Evolutionary conservation across 2,329 filamentous ascomycete genomes (phyloP).

Genomic region (Fusarium sterilihyphosum): DNA sequence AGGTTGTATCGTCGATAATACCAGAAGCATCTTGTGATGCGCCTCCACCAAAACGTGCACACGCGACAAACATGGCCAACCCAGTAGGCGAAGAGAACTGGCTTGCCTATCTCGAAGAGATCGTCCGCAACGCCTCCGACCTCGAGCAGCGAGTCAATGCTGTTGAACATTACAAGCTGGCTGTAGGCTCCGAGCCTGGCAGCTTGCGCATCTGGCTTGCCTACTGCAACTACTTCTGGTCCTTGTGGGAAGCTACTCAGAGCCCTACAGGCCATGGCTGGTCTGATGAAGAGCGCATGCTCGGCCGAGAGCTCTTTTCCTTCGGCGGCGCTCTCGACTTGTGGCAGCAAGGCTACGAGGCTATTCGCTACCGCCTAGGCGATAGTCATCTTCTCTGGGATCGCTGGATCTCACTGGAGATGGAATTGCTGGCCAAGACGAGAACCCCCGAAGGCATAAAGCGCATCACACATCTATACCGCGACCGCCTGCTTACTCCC

Average conservation of each 20-base stretch:
- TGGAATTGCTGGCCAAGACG: conserved; percentile 71
- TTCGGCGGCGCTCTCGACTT: conserved; percentile 73
- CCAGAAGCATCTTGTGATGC: conserved; percentile 39
- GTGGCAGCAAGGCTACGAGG: conserved; percentile 77
- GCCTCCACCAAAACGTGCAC: conserved; percentile 23
- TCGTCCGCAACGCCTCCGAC: conserved; percentile 67
- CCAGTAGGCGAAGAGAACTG: conserved; percentile 81
- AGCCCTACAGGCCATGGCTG: conserved; percentile 61
- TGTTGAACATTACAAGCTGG: conserved; percentile 77
- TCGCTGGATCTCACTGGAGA: conserved; percentile 77
- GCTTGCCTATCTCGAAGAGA: conserved; percentile 80
- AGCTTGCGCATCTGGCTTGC: conserved; percentile 79
- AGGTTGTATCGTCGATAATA: conserved; percentile 1
- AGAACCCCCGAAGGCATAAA: conserved; percentile 66
- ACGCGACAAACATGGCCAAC: conserved; percentile 54
- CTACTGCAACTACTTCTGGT: conserved; percentile 82
- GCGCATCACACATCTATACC: conserved; percentile 74
- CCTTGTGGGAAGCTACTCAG: conserved; percentile 73
- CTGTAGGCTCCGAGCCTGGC: conserved; percentile 75
- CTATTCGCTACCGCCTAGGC: conserved; percentile 77
- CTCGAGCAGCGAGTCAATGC: conserved; percentile 75
- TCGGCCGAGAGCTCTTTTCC: conserved; percentile 78
- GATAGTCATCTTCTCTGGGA: conserved; percentile 85
- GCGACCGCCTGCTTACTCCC: conserved; percentile 75
- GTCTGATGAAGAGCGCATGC: conserved; percentile 73